Conservation (phyloP, 78 protist species). For the Speleostelium caveatum region DNA sequence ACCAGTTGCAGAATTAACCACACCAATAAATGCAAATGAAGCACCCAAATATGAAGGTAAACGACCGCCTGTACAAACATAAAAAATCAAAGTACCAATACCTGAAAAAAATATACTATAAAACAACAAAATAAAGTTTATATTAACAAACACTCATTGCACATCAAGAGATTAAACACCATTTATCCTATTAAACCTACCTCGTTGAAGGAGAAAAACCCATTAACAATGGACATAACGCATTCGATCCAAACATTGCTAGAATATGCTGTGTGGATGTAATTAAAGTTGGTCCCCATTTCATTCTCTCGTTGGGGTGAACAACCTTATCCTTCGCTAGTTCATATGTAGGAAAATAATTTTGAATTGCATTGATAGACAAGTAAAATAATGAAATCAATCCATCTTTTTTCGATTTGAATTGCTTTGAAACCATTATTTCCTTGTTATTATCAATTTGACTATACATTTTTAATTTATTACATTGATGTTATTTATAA, state of each 20-base stretch:
- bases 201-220: neutral
- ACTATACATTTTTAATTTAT: no score
- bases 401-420: no score
- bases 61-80: constrained; percentile 20
- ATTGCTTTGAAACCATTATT: no score
- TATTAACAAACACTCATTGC: no score
- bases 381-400: no score
- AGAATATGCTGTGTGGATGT: constrained; percentile 45
- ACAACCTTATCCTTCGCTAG: neutral
- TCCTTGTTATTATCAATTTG: no score
- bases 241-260: constrained; percentile 63
- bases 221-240: constrained; percentile 33
- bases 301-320: constrained; percentile 12
- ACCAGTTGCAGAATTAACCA: constrained; percentile 38
- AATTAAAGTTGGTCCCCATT: neutral
- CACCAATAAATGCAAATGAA: constrained; percentile 53
- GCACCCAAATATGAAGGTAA: constrained; percentile 33
- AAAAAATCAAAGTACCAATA: constrained; percentile 43
- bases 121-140: no score
- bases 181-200: neutral
- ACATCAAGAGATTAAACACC: no score
- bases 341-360: constrained; percentile 57
- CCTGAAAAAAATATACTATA: constrained; percentile 13
- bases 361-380: no score
- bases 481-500: no score